These are phyloP conservation scores for Lagenidium sp. DNA, from an alignment of 352 stramenopile genomes.

Conservation along the genomic window DNA sequence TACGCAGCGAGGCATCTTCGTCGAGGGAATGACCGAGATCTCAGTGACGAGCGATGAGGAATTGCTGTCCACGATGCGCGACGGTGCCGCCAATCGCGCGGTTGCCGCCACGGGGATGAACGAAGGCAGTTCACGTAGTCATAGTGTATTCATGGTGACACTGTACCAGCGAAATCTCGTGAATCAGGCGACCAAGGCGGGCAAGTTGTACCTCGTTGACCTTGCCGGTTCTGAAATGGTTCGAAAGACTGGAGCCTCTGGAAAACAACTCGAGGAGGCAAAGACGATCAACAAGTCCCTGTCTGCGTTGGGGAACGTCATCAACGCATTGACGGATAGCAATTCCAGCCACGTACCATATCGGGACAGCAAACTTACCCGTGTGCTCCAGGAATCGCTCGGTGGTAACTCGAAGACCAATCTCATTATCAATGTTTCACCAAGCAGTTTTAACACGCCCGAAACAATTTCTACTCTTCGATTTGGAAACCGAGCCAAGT, in stretches of 20 bases:
- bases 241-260: constrained; percentile 86
- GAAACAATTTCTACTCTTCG: constrained; percentile 91
- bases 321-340: constrained; percentile 89
- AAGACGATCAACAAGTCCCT: constrained; percentile 97
- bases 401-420: constrained; percentile 91
- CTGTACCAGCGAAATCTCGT: constrained; percentile 81
- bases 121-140: constrained; percentile 84
- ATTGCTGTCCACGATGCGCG: constrained; percentile 75
- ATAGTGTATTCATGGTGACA: constrained; percentile 91
- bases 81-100: constrained; percentile 73
- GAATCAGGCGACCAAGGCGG: constrained; percentile 81
- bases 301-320: constrained; percentile 90
- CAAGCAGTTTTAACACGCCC: constrained; percentile 81
- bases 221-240: constrained; percentile 93
- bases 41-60: constrained; percentile 90
- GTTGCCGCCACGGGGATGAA: constrained; percentile 93
- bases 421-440: constrained; percentile 91
- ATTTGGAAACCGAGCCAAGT: constrained; percentile 90
- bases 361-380: constrained; percentile 88
- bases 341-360: constrained; percentile 81
- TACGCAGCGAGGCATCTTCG: constrained; percentile 85
- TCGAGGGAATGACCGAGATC: constrained; percentile 90
- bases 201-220: constrained; percentile 92
- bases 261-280: constrained; percentile 90
- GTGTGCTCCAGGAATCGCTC: constrained; percentile 90